Evolutionary conservation across 148 eudicot species (phyloP).

Genomic region (Cornus florida): DNA sequence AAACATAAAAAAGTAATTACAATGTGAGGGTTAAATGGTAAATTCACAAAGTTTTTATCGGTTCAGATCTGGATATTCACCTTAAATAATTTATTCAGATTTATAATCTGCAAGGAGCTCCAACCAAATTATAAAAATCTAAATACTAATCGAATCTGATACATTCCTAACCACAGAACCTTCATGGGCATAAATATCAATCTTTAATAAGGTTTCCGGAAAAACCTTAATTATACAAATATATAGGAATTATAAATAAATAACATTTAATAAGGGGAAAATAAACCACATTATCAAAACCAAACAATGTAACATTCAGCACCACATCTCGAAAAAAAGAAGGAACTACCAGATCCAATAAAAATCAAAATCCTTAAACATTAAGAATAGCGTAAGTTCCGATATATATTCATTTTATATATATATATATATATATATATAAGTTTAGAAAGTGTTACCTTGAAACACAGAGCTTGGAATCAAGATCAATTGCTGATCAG

Average conservation of each 20-base stretch:
- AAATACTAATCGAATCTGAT: neutral
- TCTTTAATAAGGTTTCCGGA: neutral
- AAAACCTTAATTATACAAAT: neutral
- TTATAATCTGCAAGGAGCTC: neutral
- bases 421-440: neutral
- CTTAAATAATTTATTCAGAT: neutral
- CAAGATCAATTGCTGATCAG: neutral
- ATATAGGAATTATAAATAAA: neutral
- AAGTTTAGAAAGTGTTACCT: neutral
- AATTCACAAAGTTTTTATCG: neutral
- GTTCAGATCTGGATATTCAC: neutral
- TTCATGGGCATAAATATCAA: neutral
- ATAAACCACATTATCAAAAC: neutral
- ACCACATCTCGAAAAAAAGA: neutral
- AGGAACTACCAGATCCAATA: too few relatives aligned
- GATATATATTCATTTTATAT: neutral
- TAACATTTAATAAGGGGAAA: neutral
- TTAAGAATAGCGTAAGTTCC: neutral
- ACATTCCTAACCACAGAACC: neutral
- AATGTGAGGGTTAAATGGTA: too few relatives aligned
- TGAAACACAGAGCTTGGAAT: neutral
- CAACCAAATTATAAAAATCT: neutral
- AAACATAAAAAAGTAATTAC: too few relatives aligned
- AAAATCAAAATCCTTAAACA: neutral
- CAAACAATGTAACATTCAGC: neutral